A percentile compares a stretch with the other conserved stretches of the same genome.
Conservation (phyloP, 2,329 filamentous ascomycete species). For the Xylariaceae sp. region DNA sequence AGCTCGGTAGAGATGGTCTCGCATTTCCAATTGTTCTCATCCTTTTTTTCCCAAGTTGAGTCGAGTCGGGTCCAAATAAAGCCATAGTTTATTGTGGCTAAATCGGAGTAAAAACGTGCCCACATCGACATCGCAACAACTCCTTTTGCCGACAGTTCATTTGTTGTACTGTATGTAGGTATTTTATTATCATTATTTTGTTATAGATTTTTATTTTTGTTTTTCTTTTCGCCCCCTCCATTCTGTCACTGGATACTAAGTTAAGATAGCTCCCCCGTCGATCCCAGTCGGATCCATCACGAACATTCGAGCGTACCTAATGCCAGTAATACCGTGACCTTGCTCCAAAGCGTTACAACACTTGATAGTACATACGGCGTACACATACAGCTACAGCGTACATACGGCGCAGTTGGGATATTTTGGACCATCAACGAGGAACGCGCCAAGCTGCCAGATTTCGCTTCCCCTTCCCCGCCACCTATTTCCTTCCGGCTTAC, state of each 20-base stretch:
- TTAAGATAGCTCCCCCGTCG: neutral
- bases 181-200: conserved; percentile 2
- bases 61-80: neutral
- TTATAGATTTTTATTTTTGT: conserved; percentile 1
- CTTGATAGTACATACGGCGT: too few relatives aligned
- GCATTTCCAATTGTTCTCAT: conserved; percentile 11
- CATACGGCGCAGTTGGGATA: conserved; percentile 3
- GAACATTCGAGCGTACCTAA: neutral
- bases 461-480: conserved; percentile 25
- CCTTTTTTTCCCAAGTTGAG: conserved; percentile 1
- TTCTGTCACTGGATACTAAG: neutral
- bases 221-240: neutral
- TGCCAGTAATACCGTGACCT: too few relatives aligned
- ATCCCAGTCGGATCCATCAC: conserved; percentile 4
- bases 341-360: too few relatives aligned
- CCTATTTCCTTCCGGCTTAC: conserved; percentile 26
- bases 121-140: too few relatives aligned
- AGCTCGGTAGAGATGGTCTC: neutral
- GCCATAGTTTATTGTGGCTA: conserved; percentile 7
- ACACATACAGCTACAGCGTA: too few relatives aligned
- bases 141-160: too few relatives aligned
- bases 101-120: too few relatives aligned
- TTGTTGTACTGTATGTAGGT: too few relatives aligned
- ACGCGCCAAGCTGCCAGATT: conserved; percentile 25
- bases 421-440: conserved; percentile 12